Base-by-base conservation (phyloP, 2,329 filamentous ascomycete genomes). In the Aspergillus texensis region DNA sequence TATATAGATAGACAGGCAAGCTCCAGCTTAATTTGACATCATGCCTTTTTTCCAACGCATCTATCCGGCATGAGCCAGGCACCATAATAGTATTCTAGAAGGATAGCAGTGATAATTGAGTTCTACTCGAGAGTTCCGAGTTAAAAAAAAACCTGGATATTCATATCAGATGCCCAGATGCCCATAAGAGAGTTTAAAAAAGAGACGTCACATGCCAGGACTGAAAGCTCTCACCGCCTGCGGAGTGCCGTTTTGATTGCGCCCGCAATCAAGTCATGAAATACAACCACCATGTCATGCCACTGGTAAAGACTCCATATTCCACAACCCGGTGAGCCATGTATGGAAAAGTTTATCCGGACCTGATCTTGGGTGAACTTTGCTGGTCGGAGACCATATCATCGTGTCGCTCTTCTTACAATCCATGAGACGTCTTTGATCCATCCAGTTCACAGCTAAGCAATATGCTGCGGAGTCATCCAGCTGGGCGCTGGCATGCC, bases 401-500 rank as follows among this genome's bases (percentile, higher is more conserved):
- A 45, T 53, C 26, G 52, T 41, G 58, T 57, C 62, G 34, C 30
- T 52, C 19, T 26, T 28, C 54, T 50, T n/a, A 39, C 45, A 41
- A 61, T 62, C 58, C 62, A 64, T 68, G 65, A 67, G 55, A 53
- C 39, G 21, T 28, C 58, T 62, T 62, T 66, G 62, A 67, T 62
- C 61, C 58, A 67, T 62, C 61, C 58, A 66, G 62, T 75, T 69
- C 65, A 75, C 75, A 72, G 70, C 70, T 66, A 69, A 67, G 48
- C 63, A 77, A 65, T 64, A 80, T 80, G 78, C 70, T 72, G 65
- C 69, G 66, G 67, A 71, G 70, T 71, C 72, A 73, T 72, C 67
- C 72, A 70, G 68, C 74, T 69, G 71, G 72, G 69, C 72, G 75
- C 70, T 73, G 75, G 71, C 67, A 67, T 60, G 50, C 64, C 64